Conservation (phyloP, 768 basidiomycete species). For the Heimioporus sp. region DNA sequence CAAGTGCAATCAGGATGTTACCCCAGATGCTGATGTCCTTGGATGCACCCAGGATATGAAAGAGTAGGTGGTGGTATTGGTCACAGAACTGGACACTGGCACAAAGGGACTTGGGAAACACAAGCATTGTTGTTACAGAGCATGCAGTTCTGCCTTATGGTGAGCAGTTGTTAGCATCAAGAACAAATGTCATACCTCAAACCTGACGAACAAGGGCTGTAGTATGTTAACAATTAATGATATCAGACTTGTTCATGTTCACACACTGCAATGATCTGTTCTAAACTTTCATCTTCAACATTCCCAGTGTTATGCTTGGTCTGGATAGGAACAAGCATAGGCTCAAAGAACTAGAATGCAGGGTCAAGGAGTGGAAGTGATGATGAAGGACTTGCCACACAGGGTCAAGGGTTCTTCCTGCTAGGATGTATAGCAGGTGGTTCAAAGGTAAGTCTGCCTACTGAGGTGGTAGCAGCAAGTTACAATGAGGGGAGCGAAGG, state of each 20-base stretch:
- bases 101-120: slow-evolving; percentile 96
- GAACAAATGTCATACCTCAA: slow-evolving; percentile 80
- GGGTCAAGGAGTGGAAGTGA: too few relatives aligned
- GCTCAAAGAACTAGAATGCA: too few relatives aligned
- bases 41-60: slow-evolving; percentile 92
- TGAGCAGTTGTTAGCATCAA: slow-evolving; percentile 7
- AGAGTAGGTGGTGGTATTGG: slow-evolving; percentile 79
- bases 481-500: too few relatives aligned
- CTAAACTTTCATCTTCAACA: slow-evolving; percentile 97
- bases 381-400: too few relatives aligned
- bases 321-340: too few relatives aligned
- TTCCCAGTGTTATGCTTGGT: too few relatives aligned
- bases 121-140: slow-evolving; percentile 84
- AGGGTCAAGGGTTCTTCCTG: too few relatives aligned
- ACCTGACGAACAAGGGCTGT: slow-evolving; percentile 88
- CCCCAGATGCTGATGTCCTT: slow-evolving; percentile 87
- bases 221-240: slow-evolving; percentile 77
- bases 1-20: slow-evolving; percentile 97
- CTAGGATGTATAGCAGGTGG: too few relatives aligned
- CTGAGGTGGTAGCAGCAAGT: too few relatives aligned
- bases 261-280: slow-evolving; percentile 77
- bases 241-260: slow-evolving; percentile 86
- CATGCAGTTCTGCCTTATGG: slow-evolving; percentile 82
- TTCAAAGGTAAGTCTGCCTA: too few relatives aligned
- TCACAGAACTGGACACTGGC: slow-evolving; percentile 95